Conservation (phyloP, 2,329 filamentous ascomycete species). For the Daldinia sp. region DNA sequence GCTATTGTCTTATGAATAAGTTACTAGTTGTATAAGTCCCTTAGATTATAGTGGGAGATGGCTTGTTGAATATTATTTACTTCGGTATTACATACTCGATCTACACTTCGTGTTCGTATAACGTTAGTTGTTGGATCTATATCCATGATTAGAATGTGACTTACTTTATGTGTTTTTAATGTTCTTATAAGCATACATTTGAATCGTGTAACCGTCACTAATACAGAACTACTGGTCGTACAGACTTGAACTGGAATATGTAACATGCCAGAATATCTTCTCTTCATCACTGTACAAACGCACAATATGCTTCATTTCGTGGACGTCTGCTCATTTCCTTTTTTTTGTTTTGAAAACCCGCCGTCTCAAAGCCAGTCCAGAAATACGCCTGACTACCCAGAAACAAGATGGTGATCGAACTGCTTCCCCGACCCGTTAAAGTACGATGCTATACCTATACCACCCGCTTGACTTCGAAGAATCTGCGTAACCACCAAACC, state of each 20-base stretch:
- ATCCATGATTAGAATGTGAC: not conserved
- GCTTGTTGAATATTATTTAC: not conserved
- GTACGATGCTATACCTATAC: slow-evolving; percentile 63
- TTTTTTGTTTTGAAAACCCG: slow-evolving; percentile 27
- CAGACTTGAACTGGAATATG: not conserved
- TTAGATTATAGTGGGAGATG: not conserved
- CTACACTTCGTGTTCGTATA: too few relatives aligned
- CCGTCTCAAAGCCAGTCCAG: slow-evolving; percentile 34
- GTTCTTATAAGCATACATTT: not conserved
- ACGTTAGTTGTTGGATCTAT: not conserved
- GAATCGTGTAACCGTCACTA: not conserved
- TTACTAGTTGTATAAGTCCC: not conserved
- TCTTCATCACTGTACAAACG: slow-evolving; percentile 38
- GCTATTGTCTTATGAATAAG: not conserved
- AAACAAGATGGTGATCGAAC: slow-evolving; percentile 27
- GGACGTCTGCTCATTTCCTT: slow-evolving; percentile 17
- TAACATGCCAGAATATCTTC: slow-evolving; percentile 15
- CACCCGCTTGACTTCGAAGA: slow-evolving; percentile 86
- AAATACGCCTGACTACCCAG: slow-evolving; percentile 40
- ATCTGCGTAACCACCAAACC: slow-evolving; percentile 98
- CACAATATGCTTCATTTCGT: slow-evolving; percentile 32
- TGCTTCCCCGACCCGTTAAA: not conserved
- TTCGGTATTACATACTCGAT: too few relatives aligned
- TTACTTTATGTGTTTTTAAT: not conserved
- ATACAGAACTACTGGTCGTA: not conserved